Base-by-base conservation (phyloP, 1,139 yeast species). In the Candida neerlandica region DNA sequence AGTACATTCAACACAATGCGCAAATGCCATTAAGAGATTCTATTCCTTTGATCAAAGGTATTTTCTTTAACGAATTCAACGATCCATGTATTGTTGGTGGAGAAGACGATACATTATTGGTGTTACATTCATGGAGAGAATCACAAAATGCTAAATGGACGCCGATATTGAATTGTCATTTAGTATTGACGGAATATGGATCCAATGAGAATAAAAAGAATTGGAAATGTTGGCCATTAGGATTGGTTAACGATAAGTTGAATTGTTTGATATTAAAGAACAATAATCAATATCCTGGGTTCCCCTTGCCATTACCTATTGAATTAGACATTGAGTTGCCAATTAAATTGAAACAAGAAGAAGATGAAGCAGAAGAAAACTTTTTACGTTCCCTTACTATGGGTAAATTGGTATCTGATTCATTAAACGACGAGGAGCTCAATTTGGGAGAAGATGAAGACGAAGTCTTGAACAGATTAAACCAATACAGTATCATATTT, bases 21-120 rank as follows among this genome's bases (percentile, higher is more conserved):
- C 47, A 67, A 10, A 58, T 78, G 42, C 80, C 81, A 14, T 62
- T 78, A 44, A 65, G 62, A 48, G 55, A 51, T 44, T 60, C 5
- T 38, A 48, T 50, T 12, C 52, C 53, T 37, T 70, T 80, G 38
- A 68, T 82, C 38, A 84, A 88, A 54, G 86, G 91, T 4, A 71
- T 92, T 38, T 92, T 92, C 62, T 89, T 92, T 65, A 90, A 89
- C 52, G 82, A 82, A 44, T 92, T 87, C 55, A 88, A 88, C 43
- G 97, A 92, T 66, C 99, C 99, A 1, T 89, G 95, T 56, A 66
- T 92, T 16, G 89, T 86, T 49, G 91, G 92, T 11, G 82, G 85
- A 11, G 58, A 56, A 19, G 91, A 86, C 56, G 91, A 91, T 52
- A 79, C 86, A 3, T 72, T 94, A 42, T 67, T 88, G 35, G 80